These are phyloP conservation scores for Mycocentrospora acerina DNA, from an alignment of 2,329 filamentous ascomycete genomes.

Conservation along the genomic window DNA sequence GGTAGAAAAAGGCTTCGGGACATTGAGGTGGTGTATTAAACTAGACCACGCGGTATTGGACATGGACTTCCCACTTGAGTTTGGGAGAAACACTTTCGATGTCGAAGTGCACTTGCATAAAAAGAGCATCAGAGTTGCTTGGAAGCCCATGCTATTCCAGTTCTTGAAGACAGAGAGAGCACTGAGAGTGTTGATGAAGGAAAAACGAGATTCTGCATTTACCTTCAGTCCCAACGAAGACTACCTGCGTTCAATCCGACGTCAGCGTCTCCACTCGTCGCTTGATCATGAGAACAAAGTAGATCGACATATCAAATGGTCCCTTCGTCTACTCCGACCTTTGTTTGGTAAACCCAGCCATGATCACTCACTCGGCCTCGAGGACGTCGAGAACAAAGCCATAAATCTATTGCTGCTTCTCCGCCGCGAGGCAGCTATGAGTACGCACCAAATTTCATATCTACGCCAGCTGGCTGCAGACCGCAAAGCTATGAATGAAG, in stretches of 20 bases:
- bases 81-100: constrained; percentile 4
- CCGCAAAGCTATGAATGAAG: constrained; percentile 17
- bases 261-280: constrained; percentile 17
- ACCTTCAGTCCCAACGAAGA: constrained; percentile 31
- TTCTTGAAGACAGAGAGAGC: constrained; percentile 27
- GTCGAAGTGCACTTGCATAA: constrained; percentile 10
- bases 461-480: constrained; percentile 21
- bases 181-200: constrained; percentile 21
- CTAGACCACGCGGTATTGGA: constrained; percentile 31
- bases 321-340: constrained; percentile 18
- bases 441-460: constrained; percentile 10
- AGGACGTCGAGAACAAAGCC: constrained; percentile 21
- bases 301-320: constrained; percentile 25
- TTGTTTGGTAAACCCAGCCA: constrained; percentile 21
- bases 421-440: constrained; percentile 27
- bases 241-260: constrained; percentile 29
- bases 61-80: constrained; percentile 17
- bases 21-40: constrained; percentile 27
- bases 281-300: constrained; percentile 14
- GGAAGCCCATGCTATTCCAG: constrained; percentile 24
- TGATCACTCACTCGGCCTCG: constrained; percentile 11
- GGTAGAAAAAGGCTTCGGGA: constrained; percentile 16
- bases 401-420: constrained; percentile 19
- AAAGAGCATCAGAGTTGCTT: constrained; percentile 13
- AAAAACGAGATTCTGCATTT: constrained; percentile 15